phyloP scores from a whole-genome alignment of 208 protist species.

The Acanthamoeba sp. region DNA sequence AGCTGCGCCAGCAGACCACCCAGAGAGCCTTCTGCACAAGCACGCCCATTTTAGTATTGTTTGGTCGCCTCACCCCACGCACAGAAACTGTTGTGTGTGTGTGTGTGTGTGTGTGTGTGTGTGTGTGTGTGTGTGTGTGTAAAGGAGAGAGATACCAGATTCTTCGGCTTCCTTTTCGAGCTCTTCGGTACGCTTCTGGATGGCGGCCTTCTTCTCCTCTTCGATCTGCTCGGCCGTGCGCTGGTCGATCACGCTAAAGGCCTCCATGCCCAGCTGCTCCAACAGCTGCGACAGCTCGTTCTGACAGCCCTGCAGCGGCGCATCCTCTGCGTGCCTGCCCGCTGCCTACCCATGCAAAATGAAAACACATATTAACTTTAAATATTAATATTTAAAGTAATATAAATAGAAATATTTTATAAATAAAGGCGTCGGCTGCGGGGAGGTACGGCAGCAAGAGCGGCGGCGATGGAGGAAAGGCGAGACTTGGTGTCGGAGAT shows the following conservation, averaged over 20 bases:
- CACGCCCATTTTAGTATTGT: too few relatives aligned
- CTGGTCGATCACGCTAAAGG: constrained; percentile 5
- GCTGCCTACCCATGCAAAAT: neutral
- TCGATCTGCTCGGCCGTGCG: constrained; percentile 36
- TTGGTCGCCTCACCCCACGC: too few relatives aligned
- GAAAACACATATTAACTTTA: neutral
- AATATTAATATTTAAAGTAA: neutral
- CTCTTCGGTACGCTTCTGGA: constrained; percentile 27
- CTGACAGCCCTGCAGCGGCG: constrained; percentile 18
- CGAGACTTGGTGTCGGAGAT: neutral
- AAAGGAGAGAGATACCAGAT: neutral
- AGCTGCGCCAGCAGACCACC: constrained; percentile 8
- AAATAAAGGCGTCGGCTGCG: too few relatives aligned
- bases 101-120: neutral
- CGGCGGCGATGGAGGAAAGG: neutral
- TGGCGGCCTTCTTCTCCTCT: constrained; percentile 40
- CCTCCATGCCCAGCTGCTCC: constrained; percentile 28
- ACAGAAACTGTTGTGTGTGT: too few relatives aligned
- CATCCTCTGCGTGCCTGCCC: neutral
- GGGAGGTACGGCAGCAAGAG: neutral
- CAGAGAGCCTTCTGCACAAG: neutral
- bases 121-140: neutral
- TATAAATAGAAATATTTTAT: neutral
- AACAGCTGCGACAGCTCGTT: constrained; percentile 1
- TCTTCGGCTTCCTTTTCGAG: constrained; percentile 44